Evolutionary conservation across 441 rosid genomes (phyloP).

Genomic region (Mallotus repandus): DNA sequence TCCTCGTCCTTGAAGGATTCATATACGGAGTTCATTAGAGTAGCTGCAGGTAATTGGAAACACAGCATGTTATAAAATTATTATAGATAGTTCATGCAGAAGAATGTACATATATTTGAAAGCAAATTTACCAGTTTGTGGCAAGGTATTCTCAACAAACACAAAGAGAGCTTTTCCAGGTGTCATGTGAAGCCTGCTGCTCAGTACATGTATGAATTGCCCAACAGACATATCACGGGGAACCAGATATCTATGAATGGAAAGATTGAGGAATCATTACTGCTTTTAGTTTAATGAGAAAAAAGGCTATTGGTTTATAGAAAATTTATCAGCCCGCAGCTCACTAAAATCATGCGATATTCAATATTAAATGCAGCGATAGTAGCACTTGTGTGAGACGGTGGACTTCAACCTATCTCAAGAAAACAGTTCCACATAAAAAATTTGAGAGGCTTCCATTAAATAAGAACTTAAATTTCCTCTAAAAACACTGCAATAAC

Average conservation of each 20-base stretch:
- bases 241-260: constrained; percentile 57
- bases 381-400: too few relatives aligned
- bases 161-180: constrained; percentile 85
- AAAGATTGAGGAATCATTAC: background rate
- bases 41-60: constrained; percentile 43
- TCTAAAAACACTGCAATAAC: background rate
- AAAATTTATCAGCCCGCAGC: background rate
- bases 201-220: constrained; percentile 78
- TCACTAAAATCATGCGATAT: background rate
- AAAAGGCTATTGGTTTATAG: background rate
- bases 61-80: background rate
- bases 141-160: constrained; percentile 76
- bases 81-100: background rate
- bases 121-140: constrained; percentile 57
- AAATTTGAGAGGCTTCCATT: too few relatives aligned
- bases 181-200: constrained; percentile 61
- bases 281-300: background rate
- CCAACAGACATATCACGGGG: constrained; percentile 92
- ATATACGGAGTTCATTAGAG: constrained; percentile 59
- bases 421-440: too few relatives aligned
- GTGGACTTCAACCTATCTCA: too few relatives aligned
- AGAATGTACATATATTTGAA: background rate
- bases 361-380: constrained; percentile 11
- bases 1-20: constrained; percentile 83
- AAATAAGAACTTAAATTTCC: too few relatives aligned